A percentile compares a stretch with the other conserved stretches of the same genome.
Conservation (phyloP, 352 stramenopile species). For the Blastocystis sp. region DNA sequence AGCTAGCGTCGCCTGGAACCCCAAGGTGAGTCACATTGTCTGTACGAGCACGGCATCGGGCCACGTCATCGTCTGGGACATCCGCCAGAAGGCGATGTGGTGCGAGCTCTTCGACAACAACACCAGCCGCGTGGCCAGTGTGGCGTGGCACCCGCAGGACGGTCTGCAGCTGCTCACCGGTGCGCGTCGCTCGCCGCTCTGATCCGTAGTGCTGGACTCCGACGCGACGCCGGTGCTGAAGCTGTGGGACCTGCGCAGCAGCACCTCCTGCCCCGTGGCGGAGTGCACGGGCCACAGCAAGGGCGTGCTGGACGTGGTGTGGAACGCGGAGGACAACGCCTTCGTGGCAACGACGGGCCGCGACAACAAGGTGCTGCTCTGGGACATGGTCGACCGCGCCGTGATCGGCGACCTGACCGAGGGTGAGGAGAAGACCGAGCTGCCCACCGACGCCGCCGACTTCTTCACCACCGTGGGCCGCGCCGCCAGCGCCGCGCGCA, state of each 20-base stretch:
- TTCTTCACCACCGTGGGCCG: slow-evolving; percentile 56
- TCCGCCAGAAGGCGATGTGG: slow-evolving; percentile 95
- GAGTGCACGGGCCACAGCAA: slow-evolving; percentile 90
- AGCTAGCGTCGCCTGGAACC: slow-evolving; percentile 88
- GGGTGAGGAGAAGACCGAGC: slow-evolving; percentile 56
- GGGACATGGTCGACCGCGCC: slow-evolving; percentile 90
- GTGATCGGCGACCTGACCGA: slow-evolving; percentile 87
- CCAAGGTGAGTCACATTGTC: slow-evolving; percentile 93
- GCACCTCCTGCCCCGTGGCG: slow-evolving; percentile 89
- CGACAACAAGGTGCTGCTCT: slow-evolving; percentile 95
- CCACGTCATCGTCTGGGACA: slow-evolving; percentile 91
- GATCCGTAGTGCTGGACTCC: slow-evolving; percentile 80
- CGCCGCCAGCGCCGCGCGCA: slow-evolving; percentile 8
- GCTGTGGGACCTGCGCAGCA: slow-evolving; percentile 95
- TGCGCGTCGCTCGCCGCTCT: background rate
- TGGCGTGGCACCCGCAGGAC: slow-evolving; percentile 95
- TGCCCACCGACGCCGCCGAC: slow-evolving; percentile 6
- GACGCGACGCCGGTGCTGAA: slow-evolving; percentile 91
- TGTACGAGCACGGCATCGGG: slow-evolving; percentile 90
- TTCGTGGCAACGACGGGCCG: slow-evolving; percentile 89
- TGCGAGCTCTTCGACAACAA: slow-evolving; percentile 88
- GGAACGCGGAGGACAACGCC: slow-evolving; percentile 90
- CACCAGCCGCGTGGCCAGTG: slow-evolving; percentile 81
- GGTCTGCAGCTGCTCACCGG: slow-evolving; percentile 90
- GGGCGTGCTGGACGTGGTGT: slow-evolving; percentile 91